phyloP scores from a whole-genome alignment of 164 flowering plant species.

The Houttuynia cordata region DNA sequence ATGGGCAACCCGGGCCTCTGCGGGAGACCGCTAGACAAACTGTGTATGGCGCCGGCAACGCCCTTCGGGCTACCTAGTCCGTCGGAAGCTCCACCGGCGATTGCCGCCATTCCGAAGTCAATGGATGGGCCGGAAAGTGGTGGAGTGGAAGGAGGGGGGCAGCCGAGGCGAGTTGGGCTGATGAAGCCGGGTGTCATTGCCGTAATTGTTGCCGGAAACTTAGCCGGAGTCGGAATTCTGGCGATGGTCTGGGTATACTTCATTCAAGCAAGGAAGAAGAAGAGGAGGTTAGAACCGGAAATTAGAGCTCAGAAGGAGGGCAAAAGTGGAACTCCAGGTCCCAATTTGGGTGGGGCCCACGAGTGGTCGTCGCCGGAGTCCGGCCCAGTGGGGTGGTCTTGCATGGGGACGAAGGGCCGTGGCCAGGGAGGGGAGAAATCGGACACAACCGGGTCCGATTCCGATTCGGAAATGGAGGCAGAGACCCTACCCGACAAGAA shows the following conservation, averaged over 20 bases:
- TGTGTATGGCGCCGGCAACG: constrained; percentile 47
- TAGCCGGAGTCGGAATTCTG: constrained; percentile 9
- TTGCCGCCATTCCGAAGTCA: constrained; percentile 10
- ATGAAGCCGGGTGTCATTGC: constrained; percentile 8
- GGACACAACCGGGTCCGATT: constrained; percentile 10
- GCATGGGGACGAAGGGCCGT: constrained; percentile 18
- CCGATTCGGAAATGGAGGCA: constrained; percentile 8
- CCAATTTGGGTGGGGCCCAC: not conserved
- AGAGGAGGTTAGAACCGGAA: not conserved
- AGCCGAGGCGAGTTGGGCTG: constrained; percentile 1
- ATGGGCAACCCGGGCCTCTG: constrained; percentile 58
- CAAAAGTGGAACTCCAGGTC: not conserved
- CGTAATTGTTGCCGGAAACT: constrained; percentile 9
- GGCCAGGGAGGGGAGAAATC: constrained; percentile 2
- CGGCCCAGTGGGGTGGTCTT: constrained; percentile 21
- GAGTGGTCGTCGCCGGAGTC: constrained; percentile 6
- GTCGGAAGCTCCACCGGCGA: constrained; percentile 17
- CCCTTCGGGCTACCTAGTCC: constrained; percentile 38
- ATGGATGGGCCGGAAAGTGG: not conserved
- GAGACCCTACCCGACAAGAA: constrained; percentile 1
- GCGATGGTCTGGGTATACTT: constrained; percentile 5
- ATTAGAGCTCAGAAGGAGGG: not conserved
- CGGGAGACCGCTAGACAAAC: constrained; percentile 62
- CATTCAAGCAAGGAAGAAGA: constrained; percentile 7
- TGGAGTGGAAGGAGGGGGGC: not conserved